Conservation (phyloP, 495 filamentous ascomycete species). For the Neurospora sp. region DNA sequence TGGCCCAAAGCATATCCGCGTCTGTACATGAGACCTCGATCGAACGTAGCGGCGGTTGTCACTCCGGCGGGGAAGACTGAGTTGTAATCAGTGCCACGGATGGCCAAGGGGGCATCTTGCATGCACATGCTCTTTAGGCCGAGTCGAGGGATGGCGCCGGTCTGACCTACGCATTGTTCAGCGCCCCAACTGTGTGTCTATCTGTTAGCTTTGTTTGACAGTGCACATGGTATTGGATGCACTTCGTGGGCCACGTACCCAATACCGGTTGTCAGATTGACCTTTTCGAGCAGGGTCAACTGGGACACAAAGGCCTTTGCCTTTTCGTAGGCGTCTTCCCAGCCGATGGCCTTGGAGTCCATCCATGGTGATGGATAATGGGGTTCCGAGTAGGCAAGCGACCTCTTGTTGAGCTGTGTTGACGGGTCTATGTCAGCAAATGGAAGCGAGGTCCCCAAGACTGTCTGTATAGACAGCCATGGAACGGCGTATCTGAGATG, state of each 20-base stretch:
- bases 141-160: conserved; percentile 61
- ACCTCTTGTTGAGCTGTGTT: conserved; percentile 16
- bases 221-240: not conserved
- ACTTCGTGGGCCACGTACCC: conserved; percentile 41
- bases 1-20: conserved; percentile 72
- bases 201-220: conserved; percentile 9
- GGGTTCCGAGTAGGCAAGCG: conserved; percentile 37
- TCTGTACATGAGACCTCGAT: conserved; percentile 57
- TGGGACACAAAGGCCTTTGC: conserved; percentile 71
- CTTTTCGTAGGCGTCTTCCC: conserved; percentile 68
- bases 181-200: conserved; percentile 50
- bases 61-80: conserved; percentile 76
- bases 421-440: conserved; percentile 9
- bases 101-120: conserved; percentile 82
- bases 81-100: conserved; percentile 66
- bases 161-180: conserved; percentile 73
- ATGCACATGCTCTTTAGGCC: conserved; percentile 73
- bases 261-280: conserved; percentile 82
- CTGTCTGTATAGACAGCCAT: conserved; percentile 7
- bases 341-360: conserved; percentile 55
- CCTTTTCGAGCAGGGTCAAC: conserved; percentile 80
- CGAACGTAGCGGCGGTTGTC: conserved; percentile 71
- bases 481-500: conserved; percentile 10
- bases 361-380: conserved; percentile 83
- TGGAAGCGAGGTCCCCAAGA: conserved; percentile 2